These are phyloP conservation scores for Boletus sp. DNA, from an alignment of 768 basidiomycete species.

Conservation along the genomic window DNA sequence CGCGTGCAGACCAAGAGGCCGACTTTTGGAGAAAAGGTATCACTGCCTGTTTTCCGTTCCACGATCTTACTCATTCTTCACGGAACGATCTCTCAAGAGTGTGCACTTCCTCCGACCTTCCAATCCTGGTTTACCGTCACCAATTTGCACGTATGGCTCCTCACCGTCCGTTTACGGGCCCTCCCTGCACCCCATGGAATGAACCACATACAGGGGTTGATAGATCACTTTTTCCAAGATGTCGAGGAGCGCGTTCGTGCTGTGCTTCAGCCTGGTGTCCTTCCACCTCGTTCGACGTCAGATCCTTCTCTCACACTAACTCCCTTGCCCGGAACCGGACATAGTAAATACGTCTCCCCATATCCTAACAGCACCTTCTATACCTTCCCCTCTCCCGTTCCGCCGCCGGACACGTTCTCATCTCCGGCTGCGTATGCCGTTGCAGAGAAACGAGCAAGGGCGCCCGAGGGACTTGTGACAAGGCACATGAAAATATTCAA, in stretches of 20 bases:
- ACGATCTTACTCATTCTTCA: background rate
- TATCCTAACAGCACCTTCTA: slow-evolving; percentile 27
- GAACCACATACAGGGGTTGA: slow-evolving; percentile 72
- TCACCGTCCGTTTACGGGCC: slow-evolving; percentile 82
- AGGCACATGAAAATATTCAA: slow-evolving; percentile 90
- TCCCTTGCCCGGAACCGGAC: background rate
- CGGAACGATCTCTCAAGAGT: slow-evolving; percentile 46
- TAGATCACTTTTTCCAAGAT: slow-evolving; percentile 95
- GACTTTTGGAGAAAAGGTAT: slow-evolving; percentile 65
- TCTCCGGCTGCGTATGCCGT: slow-evolving; percentile 27
- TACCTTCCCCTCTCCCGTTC: slow-evolving; percentile 23
- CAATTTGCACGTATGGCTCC: slow-evolving; percentile 89
- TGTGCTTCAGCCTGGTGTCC: slow-evolving; percentile 60
- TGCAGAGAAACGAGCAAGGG: slow-evolving; percentile 39
- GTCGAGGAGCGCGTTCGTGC: slow-evolving; percentile 85
- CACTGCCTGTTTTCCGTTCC: slow-evolving; percentile 4
- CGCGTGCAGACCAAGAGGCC: slow-evolving; percentile 54
- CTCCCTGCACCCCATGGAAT: slow-evolving; percentile 66
- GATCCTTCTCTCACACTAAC: slow-evolving; percentile 13
- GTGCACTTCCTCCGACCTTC: slow-evolving; percentile 84
- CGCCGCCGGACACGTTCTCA: slow-evolving; percentile 26
- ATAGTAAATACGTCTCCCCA: slow-evolving; percentile 19
- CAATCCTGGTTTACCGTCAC: slow-evolving; percentile 96
- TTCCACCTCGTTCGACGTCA: slow-evolving; percentile 22
- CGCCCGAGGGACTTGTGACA: slow-evolving; percentile 75